Conservation (phyloP, 2,329 filamentous ascomycete species). For the Pseudopyrenochaeta lycopersici region DNA sequence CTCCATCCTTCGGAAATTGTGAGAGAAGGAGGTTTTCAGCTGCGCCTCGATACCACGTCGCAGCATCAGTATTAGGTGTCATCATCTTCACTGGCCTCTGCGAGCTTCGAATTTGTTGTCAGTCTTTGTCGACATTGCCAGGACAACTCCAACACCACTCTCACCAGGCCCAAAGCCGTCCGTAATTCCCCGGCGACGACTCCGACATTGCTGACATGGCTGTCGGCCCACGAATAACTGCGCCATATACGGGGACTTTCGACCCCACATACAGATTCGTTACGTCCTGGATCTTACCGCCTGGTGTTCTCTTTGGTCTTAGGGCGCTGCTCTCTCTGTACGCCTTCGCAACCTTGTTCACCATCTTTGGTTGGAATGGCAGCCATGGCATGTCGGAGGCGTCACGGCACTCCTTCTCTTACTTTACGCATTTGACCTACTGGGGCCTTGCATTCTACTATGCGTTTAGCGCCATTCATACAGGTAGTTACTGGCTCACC, state of each 20-base stretch:
- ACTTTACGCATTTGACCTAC: slow-evolving; percentile 83
- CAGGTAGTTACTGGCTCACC: slow-evolving; percentile 66
- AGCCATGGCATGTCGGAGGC: slow-evolving; percentile 58
- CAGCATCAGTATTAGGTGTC: slow-evolving; percentile 2
- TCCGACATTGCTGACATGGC: slow-evolving; percentile 28
- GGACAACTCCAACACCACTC: not conserved
- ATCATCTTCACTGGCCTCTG: not conserved
- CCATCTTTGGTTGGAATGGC: slow-evolving; percentile 73
- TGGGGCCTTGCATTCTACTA: slow-evolving; percentile 87
- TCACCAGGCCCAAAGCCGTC: not conserved
- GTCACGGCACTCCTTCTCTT: slow-evolving; percentile 71
- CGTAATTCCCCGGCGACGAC: not conserved
- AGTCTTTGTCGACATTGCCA: not conserved
- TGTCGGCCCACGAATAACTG: slow-evolving; percentile 29
- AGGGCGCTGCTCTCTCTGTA: slow-evolving; percentile 68
- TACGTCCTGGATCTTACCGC: slow-evolving; percentile 82
- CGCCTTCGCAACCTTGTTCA: slow-evolving; percentile 73
- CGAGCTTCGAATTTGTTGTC: not conserved
- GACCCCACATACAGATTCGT: slow-evolving; percentile 71
- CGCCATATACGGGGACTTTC: slow-evolving; percentile 42
- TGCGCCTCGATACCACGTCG: slow-evolving; percentile 12
- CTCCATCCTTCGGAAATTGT: slow-evolving; percentile 22
- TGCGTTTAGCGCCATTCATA: slow-evolving; percentile 72
- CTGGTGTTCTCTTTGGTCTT: slow-evolving; percentile 66
- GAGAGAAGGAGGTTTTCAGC: slow-evolving; percentile 4